Evolutionary conservation across 148 eudicot genomes (phyloP).

Genomic region (Salicornia ramosissima): DNA sequence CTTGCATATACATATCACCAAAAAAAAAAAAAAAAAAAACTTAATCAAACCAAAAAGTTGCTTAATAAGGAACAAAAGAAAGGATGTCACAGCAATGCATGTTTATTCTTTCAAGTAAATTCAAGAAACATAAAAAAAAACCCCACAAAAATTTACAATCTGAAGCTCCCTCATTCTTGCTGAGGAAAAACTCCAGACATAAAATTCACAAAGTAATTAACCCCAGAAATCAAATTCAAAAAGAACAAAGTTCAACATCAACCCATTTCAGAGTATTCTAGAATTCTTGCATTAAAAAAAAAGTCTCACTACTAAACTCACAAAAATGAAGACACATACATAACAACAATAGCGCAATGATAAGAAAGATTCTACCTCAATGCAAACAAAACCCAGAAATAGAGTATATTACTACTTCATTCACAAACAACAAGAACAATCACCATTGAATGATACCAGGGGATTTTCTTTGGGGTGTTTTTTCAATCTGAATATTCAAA

Average conservation of each 20-base stretch:
- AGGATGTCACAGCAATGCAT: neutral
- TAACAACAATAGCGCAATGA: neutral
- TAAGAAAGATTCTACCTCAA: slow-evolving; percentile 1
- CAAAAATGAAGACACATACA: neutral
- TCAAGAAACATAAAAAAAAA: neutral
- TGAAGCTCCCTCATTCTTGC: neutral
- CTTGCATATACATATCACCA: no score
- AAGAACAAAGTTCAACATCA: neutral
- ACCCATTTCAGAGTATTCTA: neutral
- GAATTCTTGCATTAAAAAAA: neutral
- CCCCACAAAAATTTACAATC: neutral
- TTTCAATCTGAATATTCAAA: no score
- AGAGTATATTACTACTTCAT: neutral
- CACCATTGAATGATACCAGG: slow-evolving; percentile 14
- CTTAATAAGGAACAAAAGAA: neutral
- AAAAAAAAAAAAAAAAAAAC: neutral
- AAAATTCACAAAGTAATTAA: no score
- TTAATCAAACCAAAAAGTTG: neutral
- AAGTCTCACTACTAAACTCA: no score
- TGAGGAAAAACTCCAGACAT: neutral
- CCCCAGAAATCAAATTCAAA: no score
- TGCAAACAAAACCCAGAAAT: neutral
- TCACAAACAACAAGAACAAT: neutral
- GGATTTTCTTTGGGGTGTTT: no score
- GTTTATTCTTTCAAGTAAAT: neutral